These are phyloP conservation scores for Purpureocillium lavendulum DNA, from an alignment of 2,329 filamentous ascomycete species.

Conservation along the genomic window DNA sequence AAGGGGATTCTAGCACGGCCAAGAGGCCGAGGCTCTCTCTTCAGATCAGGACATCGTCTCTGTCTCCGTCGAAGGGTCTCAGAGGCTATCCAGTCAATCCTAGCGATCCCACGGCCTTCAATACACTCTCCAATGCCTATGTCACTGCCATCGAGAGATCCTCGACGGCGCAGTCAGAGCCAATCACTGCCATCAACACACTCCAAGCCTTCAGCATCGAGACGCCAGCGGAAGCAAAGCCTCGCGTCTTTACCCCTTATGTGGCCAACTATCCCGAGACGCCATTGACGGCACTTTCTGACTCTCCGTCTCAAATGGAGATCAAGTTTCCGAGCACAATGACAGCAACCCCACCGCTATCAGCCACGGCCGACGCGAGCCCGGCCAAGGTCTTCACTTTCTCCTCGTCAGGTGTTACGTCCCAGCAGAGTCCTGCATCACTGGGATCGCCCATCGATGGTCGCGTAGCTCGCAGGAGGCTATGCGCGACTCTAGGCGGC, in stretches of 20 bases:
- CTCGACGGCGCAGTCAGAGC: slow-evolving; percentile 37
- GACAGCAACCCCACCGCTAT: slow-evolving; percentile 51
- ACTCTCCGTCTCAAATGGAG: slow-evolving; percentile 38
- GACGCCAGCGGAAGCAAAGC: slow-evolving; percentile 21
- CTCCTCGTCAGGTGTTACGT: slow-evolving; percentile 22
- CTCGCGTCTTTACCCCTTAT: slow-evolving; percentile 33
- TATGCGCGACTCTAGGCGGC: not conserved
- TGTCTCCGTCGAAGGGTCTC: slow-evolving; percentile 24
- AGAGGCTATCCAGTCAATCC: slow-evolving; percentile 35
- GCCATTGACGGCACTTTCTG: slow-evolving; percentile 40
- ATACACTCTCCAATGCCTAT: slow-evolving; percentile 59
- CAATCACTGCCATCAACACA: slow-evolving; percentile 41
- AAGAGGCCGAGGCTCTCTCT: slow-evolving; percentile 50
- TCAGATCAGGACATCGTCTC: slow-evolving; percentile 39
- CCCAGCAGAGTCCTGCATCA: slow-evolving; percentile 1
- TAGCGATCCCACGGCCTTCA: slow-evolving; percentile 54
- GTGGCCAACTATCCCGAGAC: slow-evolving; percentile 42
- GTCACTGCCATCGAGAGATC: slow-evolving; percentile 53
- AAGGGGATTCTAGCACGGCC: slow-evolving; percentile 8
- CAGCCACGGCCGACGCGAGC: slow-evolving; percentile 37
- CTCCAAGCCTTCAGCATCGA: slow-evolving; percentile 20
- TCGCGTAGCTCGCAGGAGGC: slow-evolving; percentile 1
- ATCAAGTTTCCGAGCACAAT: slow-evolving; percentile 45
- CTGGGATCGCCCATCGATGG: not conserved
- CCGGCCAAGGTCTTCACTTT: slow-evolving; percentile 38